Evolutionary conservation across 1,139 yeast species (phyloP), one percentile per base, ranked within the genome.

Genomic region (Pichia sp.): DNA sequence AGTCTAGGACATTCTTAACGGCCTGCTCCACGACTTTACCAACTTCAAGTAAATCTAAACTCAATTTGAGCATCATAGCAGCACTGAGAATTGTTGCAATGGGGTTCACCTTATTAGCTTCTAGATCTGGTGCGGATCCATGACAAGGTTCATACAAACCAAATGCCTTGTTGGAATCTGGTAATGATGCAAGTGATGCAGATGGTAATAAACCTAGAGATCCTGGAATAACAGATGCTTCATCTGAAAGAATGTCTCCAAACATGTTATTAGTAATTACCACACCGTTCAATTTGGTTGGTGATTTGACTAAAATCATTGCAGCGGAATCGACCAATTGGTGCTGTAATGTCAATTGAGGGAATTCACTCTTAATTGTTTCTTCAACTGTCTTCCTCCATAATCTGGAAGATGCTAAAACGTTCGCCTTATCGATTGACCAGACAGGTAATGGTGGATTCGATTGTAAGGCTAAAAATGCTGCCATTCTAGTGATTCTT

Each of bases 101-200:
- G 40, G 98, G 98, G 65, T 91, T 91, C 43, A 88, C 98, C 68
- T 84, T 83, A 61, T 86, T 85, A 46, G 68, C 70, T 40, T 81
- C 81, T 59, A 91, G 75, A 63, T 91, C 98, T 34, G 98, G 98
- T 22, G 98, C 98, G 34, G 96, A 83, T 36, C 98, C 98, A 63
- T 91, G 98, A 61, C 97, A 89, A 52, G 98, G 98, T 67, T 91
- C 98, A 63, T 91, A 91, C 49, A 91, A 72, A 47, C 98, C 98
- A 60, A 91, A 88, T 0, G 97, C 97, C 38, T 74, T 69, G 71
- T 89, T 89, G 36, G 89, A 79, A 63, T 89, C 96, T 44, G 98
- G 98, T 56, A 91, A 73, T 15, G 96, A 85, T 5, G 96, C 93
- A 57, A 91, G 75, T 19, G 97, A 88, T 6, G 98, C 98, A 47